A percentile compares a stretch with the other conserved stretches of the same genome.
These are phyloP conservation scores for Ascochyta fabae DNA, from an alignment of 2,329 filamentous ascomycete species.

Conservation along the genomic window DNA sequence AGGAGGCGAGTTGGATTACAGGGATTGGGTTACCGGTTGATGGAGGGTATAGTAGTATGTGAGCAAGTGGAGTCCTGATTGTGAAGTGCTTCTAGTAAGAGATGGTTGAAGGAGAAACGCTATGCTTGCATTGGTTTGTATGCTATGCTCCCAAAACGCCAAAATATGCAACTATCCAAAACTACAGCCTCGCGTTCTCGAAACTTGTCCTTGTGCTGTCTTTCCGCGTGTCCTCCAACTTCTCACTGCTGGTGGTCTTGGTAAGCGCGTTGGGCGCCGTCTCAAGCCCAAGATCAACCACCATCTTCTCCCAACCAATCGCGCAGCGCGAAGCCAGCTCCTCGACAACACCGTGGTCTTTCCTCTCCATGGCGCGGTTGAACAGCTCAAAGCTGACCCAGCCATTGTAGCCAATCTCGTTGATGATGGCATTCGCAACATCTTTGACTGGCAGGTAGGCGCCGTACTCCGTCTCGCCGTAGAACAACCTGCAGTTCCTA, in stretches of 20 bases:
- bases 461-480: slow-evolving; percentile 66
- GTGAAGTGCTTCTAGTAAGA: neutral
- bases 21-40: slow-evolving; percentile 55
- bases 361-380: slow-evolving; percentile 63
- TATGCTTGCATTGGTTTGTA: slow-evolving; percentile 11
- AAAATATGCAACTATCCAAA: neutral
- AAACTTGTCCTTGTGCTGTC: slow-evolving; percentile 21
- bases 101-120: neutral
- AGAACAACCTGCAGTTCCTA: slow-evolving; percentile 74
- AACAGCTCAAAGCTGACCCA: slow-evolving; percentile 78
- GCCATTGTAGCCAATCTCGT: slow-evolving; percentile 69
- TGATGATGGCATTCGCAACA: slow-evolving; percentile 67
- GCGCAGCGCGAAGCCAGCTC: slow-evolving; percentile 61
- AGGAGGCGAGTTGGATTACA: slow-evolving; percentile 56
- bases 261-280: slow-evolving; percentile 1
- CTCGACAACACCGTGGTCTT: slow-evolving; percentile 60
- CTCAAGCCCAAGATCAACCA: slow-evolving; percentile 45
- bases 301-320: slow-evolving; percentile 59
- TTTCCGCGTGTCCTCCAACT: slow-evolving; percentile 14
- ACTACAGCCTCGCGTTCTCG: slow-evolving; percentile 10
- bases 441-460: slow-evolving; percentile 72
- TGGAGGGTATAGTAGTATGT: slow-evolving; percentile 51
- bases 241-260: slow-evolving; percentile 2
- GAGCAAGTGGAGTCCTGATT: neutral
- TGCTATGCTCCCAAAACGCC: slow-evolving; percentile 6